A percentile compares a stretch with the other conserved stretches of the same genome.
phyloP scores from a whole-genome alignment of 805 yeast genomes.

The Zygoascus flipseniorum region DNA sequence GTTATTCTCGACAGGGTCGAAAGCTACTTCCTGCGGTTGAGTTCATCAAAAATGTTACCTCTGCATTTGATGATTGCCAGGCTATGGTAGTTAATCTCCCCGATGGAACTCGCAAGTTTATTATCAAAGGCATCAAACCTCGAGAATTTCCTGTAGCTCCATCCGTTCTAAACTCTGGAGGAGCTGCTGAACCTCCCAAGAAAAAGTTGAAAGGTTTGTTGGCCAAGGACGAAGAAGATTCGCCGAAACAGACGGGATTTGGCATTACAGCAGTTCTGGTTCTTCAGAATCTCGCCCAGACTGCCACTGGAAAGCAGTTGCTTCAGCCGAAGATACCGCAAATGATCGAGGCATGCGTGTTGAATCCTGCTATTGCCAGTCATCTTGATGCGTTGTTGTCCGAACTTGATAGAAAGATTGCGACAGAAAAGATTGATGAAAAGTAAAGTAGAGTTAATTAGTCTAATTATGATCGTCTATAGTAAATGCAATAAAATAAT shows the following conservation, averaged over 20 bases:
- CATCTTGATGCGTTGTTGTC: slow-evolving; percentile 21
- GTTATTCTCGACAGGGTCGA: slow-evolving; percentile 38
- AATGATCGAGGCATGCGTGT: slow-evolving; percentile 16
- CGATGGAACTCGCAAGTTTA: slow-evolving; percentile 66
- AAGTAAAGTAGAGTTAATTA: background rate
- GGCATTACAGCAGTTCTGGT: slow-evolving; percentile 29
- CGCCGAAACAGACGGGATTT: slow-evolving; percentile 11
- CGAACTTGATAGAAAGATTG: background rate
- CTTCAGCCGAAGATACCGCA: slow-evolving; percentile 13
- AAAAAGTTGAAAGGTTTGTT: slow-evolving; percentile 1
- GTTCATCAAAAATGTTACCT: slow-evolving; percentile 87
- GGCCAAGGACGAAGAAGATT: slow-evolving; percentile 3
- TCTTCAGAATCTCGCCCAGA: slow-evolving; percentile 29
- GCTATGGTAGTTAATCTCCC: slow-evolving; percentile 82
- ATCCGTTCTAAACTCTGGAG: slow-evolving; percentile 14
- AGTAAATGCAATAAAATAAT: background rate
- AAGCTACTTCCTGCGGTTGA: slow-evolving; percentile 87
- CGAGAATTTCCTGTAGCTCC: slow-evolving; percentile 37
- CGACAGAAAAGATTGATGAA: background rate
- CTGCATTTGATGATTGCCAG: slow-evolving; percentile 77
- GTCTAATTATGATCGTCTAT: background rate
- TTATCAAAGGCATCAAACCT: slow-evolving; percentile 92
- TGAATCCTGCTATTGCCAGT: slow-evolving; percentile 19
- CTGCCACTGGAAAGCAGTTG: slow-evolving; percentile 18
- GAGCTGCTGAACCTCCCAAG: slow-evolving; percentile 1